Base-by-base conservation (phyloP, 2,329 filamentous ascomycete genomes). In the Helotiales sp. region DNA sequence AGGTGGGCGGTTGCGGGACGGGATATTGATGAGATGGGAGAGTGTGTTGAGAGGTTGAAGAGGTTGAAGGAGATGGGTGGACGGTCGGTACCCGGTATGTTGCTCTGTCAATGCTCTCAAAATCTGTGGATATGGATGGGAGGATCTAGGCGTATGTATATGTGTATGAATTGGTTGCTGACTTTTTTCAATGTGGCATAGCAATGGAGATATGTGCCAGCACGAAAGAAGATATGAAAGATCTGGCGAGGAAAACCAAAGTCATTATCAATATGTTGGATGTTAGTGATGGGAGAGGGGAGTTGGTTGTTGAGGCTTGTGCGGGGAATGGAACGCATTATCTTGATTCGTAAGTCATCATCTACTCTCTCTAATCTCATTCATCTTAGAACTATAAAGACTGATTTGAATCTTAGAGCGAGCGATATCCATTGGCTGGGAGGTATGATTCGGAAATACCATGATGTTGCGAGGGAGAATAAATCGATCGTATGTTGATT, bases 381-480 rank as follows among this genome's bases (percentile, higher is more conserved):
- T 20, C 17, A 20, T 45, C n/a, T 50, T 15, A 3, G 4, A 7
- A 8, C 40, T 1, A 6, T 3, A 20, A 43, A 11, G 47, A 8
- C 13, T 30, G 37, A 34, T 7, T 30, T 17, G n/a, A 1, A 32
- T 26, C 34, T 26, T 11, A 66, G 50, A 30, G 30, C 59, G 11
- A 50, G 28, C 32, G 49, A 66, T 34, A 66, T 54, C 11, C 28
- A 43, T 24, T 66, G 64, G 64, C 47, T 66, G 3, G 54, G 50
- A 52, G 52, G 50, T 11, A 63, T 66, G 43, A 63, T 66, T 22
- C 32, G 45, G 11, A 62, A 60, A 49, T 66, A 66, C n/a, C 64
- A 63, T 26, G 22, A 62, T 24, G n/a, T 66, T 59, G 64, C 64
- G 8, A 45, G 20, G 13, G 43, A 63, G 28, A 66, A 49, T 13